A percentile compares a stretch with the other conserved stretches of the same genome.
These are phyloP conservation scores for Arabis hirsuta DNA, from an alignment of 345 rosid genomes.

Conservation along the genomic window DNA sequence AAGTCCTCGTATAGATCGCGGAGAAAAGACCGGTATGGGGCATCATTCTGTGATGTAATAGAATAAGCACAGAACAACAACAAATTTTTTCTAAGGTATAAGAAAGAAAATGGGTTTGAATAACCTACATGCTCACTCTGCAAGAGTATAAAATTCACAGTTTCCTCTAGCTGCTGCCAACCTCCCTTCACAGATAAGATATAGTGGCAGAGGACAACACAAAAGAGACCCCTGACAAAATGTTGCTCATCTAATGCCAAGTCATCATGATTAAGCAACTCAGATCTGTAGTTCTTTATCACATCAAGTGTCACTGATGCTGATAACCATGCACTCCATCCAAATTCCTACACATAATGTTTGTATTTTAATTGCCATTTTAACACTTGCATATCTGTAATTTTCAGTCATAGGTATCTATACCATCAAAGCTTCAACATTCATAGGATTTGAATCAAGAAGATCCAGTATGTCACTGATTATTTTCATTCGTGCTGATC, in stretches of 20 bases:
- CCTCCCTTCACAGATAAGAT: slow-evolving; percentile 87
- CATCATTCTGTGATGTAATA: slow-evolving; percentile 58
- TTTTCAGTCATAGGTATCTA: slow-evolving; percentile 11
- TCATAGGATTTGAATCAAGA: slow-evolving; percentile 84
- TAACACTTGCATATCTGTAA: slow-evolving; percentile 20
- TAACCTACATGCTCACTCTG: slow-evolving; percentile 68
- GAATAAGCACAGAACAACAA: slow-evolving; percentile 32
- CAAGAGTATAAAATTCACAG: slow-evolving; percentile 76
- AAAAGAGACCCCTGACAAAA: slow-evolving; percentile 71
- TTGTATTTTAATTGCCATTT: slow-evolving; percentile 40
- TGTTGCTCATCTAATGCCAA: slow-evolving; percentile 60
- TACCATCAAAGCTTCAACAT: slow-evolving; percentile 96
- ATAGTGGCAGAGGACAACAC: slow-evolving; percentile 84
- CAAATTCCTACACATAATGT: slow-evolving; percentile 65
- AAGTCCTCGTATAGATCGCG: slow-evolving; percentile 79
- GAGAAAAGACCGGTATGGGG: slow-evolving; percentile 59
- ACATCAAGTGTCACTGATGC: slow-evolving; percentile 74
- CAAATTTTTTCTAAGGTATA: slow-evolving; percentile 11
- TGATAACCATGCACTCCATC: slow-evolving; percentile 91
- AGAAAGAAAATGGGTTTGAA: slow-evolving; percentile 15
- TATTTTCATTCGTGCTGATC: slow-evolving; percentile 67
- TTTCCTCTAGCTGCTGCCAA: slow-evolving; percentile 95
- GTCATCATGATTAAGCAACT: slow-evolving; percentile 49
- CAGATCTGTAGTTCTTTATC: slow-evolving; percentile 60
- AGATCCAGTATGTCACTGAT: slow-evolving; percentile 79